Base-by-base conservation (phyloP, 768 basidiomycete species). In the Mycena maculata region DNA sequence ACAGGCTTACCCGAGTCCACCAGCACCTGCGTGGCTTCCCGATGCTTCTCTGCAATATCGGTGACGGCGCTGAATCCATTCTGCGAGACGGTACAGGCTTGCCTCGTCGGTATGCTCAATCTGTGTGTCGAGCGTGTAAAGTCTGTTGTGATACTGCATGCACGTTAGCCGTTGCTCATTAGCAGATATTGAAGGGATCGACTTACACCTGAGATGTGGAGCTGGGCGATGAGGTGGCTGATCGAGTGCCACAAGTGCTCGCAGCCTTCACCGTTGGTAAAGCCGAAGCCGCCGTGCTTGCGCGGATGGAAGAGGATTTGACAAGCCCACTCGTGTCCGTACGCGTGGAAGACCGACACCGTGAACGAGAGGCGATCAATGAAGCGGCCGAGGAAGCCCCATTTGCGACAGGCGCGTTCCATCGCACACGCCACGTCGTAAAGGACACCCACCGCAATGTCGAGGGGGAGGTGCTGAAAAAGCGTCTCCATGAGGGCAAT, bases 331-430 rank as follows among this genome's bases (percentile, higher is more conserved):
- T 80, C 73, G 56, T 82, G 81, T 16, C 76, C 77, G 56, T 80
- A 82, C 0, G 79, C 79, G 65, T 84, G 82, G 76, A 83, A 78
- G 0, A 77, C 80, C 9, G 76, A 77, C 0, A 79, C 80, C 0
- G 74, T 76, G 45, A 80, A 81, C 0, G 44, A 16, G 6, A 83
- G 9, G 0, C 78, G 71, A 3, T 53, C 38, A 20, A 50, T 25
- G 48, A 39, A 65, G 25, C 56, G 45, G 1, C 13, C 12, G 20
- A 65, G 28, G 30, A 65, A 65, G 0, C 48, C 63, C 63, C 63
- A 65, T 30, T 58, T 57, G 22, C 22, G 22, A 22, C 55, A 33
- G 73, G 49, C 20, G 66, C 71, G 67, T 2, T 72, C 57, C 0
- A 79, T 53, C 0, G 71, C 63, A 65, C 80, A 82, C 1, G 74